Conservation (phyloP, 2,329 filamentous ascomycete genomes). For the Rosellinia necatrix region DNA sequence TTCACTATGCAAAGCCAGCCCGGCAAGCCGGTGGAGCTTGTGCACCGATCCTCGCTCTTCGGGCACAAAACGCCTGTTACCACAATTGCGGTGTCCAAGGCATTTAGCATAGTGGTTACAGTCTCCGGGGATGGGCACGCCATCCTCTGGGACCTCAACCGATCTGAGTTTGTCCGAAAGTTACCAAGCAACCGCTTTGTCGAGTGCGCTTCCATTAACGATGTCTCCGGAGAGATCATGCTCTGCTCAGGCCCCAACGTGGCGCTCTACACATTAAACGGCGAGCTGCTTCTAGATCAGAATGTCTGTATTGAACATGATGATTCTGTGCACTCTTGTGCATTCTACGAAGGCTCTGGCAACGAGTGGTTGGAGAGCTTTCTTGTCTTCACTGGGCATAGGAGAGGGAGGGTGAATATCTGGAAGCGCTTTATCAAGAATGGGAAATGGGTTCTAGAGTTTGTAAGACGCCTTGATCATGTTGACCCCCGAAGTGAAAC, state of each 20-base stretch:
- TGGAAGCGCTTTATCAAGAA: slow-evolving; percentile 63
- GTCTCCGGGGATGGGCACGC: slow-evolving; percentile 81
- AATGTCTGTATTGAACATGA: slow-evolving; percentile 73
- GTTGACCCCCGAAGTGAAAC: slow-evolving; percentile 68
- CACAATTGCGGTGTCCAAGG: slow-evolving; percentile 80
- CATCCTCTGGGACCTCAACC: slow-evolving; percentile 93
- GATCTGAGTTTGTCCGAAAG: slow-evolving; percentile 81
- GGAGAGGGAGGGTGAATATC: slow-evolving; percentile 80
- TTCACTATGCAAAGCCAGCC: slow-evolving; percentile 71
- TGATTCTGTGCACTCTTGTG: slow-evolving; percentile 79
- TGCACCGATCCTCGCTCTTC: slow-evolving; percentile 80
- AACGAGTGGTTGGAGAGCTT: slow-evolving; percentile 91
- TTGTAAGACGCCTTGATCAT: slow-evolving; percentile 83
- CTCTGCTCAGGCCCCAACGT: slow-evolving; percentile 78
- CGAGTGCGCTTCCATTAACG: slow-evolving; percentile 84
- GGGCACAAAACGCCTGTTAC: slow-evolving; percentile 87
- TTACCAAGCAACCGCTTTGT: slow-evolving; percentile 62
- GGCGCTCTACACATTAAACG: slow-evolving; percentile 85
- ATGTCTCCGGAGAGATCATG: slow-evolving; percentile 87
- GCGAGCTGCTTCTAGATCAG: slow-evolving; percentile 79
- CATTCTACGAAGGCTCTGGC: slow-evolving; percentile 88
- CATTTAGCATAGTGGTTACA: slow-evolving; percentile 86
- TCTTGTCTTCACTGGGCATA: slow-evolving; percentile 87
- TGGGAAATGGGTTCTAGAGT: slow-evolving; percentile 75
- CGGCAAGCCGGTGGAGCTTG: slow-evolving; percentile 75